Conservation (phyloP, 352 stramenopile genomes). For the Sclerospora graminicola region DNA sequence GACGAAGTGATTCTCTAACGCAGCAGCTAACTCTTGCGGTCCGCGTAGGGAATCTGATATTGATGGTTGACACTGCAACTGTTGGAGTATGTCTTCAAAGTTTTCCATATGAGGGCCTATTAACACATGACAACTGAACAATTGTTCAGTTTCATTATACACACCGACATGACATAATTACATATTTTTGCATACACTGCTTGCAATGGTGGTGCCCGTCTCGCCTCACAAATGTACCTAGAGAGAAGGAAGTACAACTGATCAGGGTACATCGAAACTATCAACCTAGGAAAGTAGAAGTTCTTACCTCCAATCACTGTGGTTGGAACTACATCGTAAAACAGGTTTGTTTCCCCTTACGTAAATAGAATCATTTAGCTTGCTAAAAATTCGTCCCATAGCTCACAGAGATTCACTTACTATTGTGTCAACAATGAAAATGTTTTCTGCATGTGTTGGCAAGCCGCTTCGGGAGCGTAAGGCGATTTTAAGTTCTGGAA, state of each 20-base stretch:
- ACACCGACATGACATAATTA: too few species aligned
- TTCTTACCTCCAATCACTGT: slow-evolving; percentile 56
- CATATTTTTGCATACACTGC: slow-evolving; percentile 22
- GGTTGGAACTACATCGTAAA: too few species aligned
- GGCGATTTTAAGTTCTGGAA: too few species aligned
- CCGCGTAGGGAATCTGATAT: slow-evolving; percentile 6
- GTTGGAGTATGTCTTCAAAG: too few species aligned
- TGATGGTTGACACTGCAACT: too few species aligned
- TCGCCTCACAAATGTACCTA: slow-evolving; percentile 44
- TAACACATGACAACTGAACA: slow-evolving; percentile 46
- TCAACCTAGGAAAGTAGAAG: too few species aligned
- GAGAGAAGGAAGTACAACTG: neutral
- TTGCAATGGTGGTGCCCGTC: slow-evolving; percentile 60
- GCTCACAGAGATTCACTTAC: slow-evolving; percentile 12
- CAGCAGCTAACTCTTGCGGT: slow-evolving; percentile 12
- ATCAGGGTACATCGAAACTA: neutral
- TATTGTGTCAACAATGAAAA: slow-evolving; percentile 64
- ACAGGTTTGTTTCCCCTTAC: slow-evolving; percentile 46
- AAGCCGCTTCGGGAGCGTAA: slow-evolving; percentile 25
- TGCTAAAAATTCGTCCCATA: neutral
- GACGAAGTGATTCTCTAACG: too few species aligned
- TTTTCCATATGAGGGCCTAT: too few species aligned
- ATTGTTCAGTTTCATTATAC: neutral
- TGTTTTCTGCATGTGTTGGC: slow-evolving; percentile 14
- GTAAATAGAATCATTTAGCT: neutral